Base-by-base conservation (phyloP, 768 basidiomycete species). In the Amyloporia xantha region DNA sequence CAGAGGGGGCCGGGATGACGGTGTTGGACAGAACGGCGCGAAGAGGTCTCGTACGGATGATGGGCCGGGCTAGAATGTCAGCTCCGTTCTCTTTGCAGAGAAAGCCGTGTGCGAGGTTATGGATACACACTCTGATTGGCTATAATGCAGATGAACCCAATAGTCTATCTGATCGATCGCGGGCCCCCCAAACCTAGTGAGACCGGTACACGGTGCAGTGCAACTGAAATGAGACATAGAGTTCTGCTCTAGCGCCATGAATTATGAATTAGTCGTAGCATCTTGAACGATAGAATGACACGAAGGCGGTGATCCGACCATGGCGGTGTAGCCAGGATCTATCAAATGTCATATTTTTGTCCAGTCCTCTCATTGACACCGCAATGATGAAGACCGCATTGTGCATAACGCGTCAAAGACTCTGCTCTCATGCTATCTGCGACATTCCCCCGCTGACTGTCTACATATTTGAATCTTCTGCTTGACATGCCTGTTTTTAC, bases 31-130 rank as follows among this genome's bases (percentile, higher is more conserved):
- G 62, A 67, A 55, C 41, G 59, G 36, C 38, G 53, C 25, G 55
- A 63, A 49, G 59, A 54, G 50, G 45, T 53, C 44, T 56, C 64
- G 55, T 57, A 66, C 48, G 61, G 64, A 62, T 9, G 55, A 55
- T 12, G 56, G 56, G 15, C 48, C 47, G 3, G 27, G 37, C 9
- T 52, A 42, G 45, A 28, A 15, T n/a, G n/a, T n/a, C n/a, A n/a
- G n/a, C n/a, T n/a, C n/a, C n/a, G 21, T 41, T 4, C 19, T 19
- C 40, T 4, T 9, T 9, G 5, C 24, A 30, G n/a, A 15, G 12
- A 19, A 42, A 21, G 19, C n/a, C 24, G 4, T 4, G 17, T 27
- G 42, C 33, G n/a, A n/a, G n/a, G n/a, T n/a, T n/a, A n/a, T n/a
- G 33, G 20, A 35, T 39, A 45, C n/a, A n/a, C n/a, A n/a, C n/a